Base-by-base conservation (phyloP, 2,329 filamentous ascomycete species). In the Penicillium sp. region DNA sequence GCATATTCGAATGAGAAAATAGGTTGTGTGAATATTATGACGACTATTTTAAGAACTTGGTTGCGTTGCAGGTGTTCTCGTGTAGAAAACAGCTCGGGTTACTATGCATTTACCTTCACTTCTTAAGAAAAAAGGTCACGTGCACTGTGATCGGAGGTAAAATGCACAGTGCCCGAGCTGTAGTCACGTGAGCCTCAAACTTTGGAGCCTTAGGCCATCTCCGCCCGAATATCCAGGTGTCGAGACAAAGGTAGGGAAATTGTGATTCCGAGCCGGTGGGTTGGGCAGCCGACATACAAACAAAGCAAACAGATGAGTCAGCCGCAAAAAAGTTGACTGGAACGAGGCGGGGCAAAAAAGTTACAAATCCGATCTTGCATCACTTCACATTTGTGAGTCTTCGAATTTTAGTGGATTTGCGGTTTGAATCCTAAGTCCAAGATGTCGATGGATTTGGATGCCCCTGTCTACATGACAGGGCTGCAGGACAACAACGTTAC, bases 371-470 rank as follows among this genome's bases (percentile, higher is more conserved):
- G 59, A 49, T 50, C 52, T 55, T 54, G 47, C 29, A 51, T 52
- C 49, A 51, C 48, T 60, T 44, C 47, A 48, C 46, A n/a, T 54
- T 44, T 53, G 27, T 39, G 49, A 53, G 47, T 47, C 48, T 37
- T 50, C 31, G 27, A 27, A 49, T 57, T 57, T 54, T 47, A 43
- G 49, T 25, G 37, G 50, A 59, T 35, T 51, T 29, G 25, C 55
- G 45, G 27, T 27, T 21, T 46, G 47, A 45, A 29, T 57, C 39
- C 35, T 56, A 11, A 48, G 25, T 62, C 39, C 59, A 71, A 64
- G 27, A 72, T 72, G 69, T 72, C 69, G 64, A 86, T 86, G 84
- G 84, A 86, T 69, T 61, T 85, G 60, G 84, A 86, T 73, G 77
- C 76, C 26, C 81, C 82, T 49, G 78, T 85, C 50, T 78, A 82